Conservation (phyloP, 192 early-diverging fungal species). For the Lobulomyces angularis region DNA sequence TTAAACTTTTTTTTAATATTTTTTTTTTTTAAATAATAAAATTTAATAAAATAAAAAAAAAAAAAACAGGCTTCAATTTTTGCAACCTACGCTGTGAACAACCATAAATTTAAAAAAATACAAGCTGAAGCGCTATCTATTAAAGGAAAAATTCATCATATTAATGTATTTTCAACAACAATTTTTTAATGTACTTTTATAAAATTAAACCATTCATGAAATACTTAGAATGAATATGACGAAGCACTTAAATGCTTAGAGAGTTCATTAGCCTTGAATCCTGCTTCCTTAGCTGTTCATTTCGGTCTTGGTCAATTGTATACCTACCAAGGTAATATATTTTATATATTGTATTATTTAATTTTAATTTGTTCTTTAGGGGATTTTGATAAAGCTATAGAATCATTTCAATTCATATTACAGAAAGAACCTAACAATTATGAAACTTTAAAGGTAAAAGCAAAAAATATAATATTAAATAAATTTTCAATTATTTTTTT, state of each 20-base stretch:
- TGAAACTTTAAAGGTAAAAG: slow-evolving; percentile 20
- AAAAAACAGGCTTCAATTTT: slow-evolving; percentile 8
- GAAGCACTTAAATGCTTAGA: slow-evolving; percentile 58
- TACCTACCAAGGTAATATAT: slow-evolving; percentile 31
- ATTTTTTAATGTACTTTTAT: background rate
- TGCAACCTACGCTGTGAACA: slow-evolving; percentile 4
- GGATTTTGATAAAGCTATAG: slow-evolving; percentile 17
- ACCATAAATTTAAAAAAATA: slow-evolving; percentile 3
- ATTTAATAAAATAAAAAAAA: too few species aligned
- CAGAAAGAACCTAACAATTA: slow-evolving; percentile 23
- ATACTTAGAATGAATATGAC: slow-evolving; percentile 47
- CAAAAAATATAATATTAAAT: too few species aligned
- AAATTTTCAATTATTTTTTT: too few species aligned
- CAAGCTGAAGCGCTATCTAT: slow-evolving; percentile 2
- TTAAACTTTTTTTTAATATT: too few species aligned
- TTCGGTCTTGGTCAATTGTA: slow-evolving; percentile 71
- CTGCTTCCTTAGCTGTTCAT: slow-evolving; percentile 50
- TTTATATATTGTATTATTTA: slow-evolving; percentile 8
- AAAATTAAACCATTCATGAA: background rate
- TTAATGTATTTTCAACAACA: slow-evolving; percentile 21
- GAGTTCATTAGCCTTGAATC: slow-evolving; percentile 52
- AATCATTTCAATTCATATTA: slow-evolving; percentile 26
- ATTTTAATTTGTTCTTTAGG: slow-evolving; percentile 8
- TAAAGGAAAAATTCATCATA: slow-evolving; percentile 8
- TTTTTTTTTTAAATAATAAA: too few species aligned